phyloP scores from a whole-genome alignment of 2,329 filamentous ascomycete species.

The Diaporthe vexans region DNA sequence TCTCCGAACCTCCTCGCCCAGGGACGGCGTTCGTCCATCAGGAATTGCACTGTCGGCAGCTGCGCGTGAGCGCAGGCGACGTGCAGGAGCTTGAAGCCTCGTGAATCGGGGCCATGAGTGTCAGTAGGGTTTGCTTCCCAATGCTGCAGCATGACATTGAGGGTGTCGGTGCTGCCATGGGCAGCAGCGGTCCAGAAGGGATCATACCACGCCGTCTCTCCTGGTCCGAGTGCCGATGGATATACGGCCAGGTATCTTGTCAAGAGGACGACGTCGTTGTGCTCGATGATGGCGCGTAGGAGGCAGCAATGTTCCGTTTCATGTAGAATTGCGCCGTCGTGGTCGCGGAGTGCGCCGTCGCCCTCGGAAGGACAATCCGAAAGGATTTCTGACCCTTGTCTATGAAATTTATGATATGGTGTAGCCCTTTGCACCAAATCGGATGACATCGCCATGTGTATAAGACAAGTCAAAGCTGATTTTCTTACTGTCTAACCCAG shows the following conservation, averaged over 20 bases:
- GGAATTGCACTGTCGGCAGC: background rate
- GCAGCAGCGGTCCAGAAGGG: conserved; percentile 3
- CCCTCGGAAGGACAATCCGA: background rate
- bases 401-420: background rate
- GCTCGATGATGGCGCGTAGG: background rate
- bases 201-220: background rate
- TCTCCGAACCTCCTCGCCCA: conserved; percentile 4
- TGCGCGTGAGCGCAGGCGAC: background rate
- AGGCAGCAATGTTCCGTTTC: conserved; percentile 19
- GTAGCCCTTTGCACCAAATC: background rate
- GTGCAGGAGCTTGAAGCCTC: background rate
- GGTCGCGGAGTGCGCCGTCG: background rate
- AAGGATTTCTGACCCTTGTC: conserved; percentile 4
- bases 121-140: background rate
- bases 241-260: background rate
- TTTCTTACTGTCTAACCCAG: too few relatives aligned
- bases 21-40: background rate
- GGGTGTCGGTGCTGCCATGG: conserved; percentile 13
- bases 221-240: background rate
- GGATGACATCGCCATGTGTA: background rate
- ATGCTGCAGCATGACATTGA: conserved; percentile 23
- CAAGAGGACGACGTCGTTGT: conserved; percentile 20
- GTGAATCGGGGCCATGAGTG: background rate
- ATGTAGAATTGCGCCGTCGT: conserved; percentile 18
- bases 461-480: too few relatives aligned